Evolutionary conservation across 2,329 filamentous ascomycete genomes (phyloP), one percentile per base, ranked within the genome.

Genomic region (Xylaria digitata): DNA sequence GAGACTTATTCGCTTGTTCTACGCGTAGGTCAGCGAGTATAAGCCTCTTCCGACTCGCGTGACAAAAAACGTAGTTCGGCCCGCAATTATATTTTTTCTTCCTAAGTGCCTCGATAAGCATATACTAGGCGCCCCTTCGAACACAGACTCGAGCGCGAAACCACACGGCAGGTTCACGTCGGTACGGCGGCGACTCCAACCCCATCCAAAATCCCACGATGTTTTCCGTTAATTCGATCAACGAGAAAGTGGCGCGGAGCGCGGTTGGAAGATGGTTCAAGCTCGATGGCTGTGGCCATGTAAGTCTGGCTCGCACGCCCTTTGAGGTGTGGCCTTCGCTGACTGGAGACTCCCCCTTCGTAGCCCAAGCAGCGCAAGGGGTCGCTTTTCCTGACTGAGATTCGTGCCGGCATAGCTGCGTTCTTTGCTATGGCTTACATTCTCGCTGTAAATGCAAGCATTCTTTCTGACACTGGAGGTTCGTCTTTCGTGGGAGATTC

Each of bases 221-320:
- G 68, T 46, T 53, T 61, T 45, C 45, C 40, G 17, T 52, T 21
- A n/a, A 68, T 5, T 45, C 43, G n/a, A 60, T 70, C 50, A 70
- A 70, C 55, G 58, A 68, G 46, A 61, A 53, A 54, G 68, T 70
- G 50, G 92, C 91, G 67, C 82, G 80, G 69, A 90, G 89, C 76
- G 78, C 84, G 40, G 84, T 93, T 66, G 92, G 92, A 69, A 83
- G 84, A 71, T 92, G 89, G 82, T 97, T 97, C 81, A 87, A 89
- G 71, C 87, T 97, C 46, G 92, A 96, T 69, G 92, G 92, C 71
- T 93, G 87, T 45, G 92, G 92, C 74, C 92, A 95, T 86, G 91
- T 92, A 86, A 83, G 89, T 85, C 50, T n/a, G 46, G 19, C 13
- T 5, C 4, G 52, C 26, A 5, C 26, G 43, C 34, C 48, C 58